Conservation (phyloP, 139 green algal species). For the Chlamydomonas schloesseri region DNA sequence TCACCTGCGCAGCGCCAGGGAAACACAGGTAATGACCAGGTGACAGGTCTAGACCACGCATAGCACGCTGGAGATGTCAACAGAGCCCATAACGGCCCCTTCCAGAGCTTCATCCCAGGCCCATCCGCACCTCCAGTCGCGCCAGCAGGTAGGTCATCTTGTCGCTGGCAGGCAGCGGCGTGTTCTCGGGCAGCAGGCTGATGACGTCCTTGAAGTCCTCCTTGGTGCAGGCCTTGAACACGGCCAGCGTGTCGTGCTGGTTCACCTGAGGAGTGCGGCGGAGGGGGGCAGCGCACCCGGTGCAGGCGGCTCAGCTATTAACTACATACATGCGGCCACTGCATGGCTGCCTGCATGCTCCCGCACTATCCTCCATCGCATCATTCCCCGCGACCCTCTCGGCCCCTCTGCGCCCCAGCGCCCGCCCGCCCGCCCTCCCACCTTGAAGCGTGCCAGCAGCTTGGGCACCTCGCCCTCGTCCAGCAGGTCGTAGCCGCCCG, state of each 20-base stretch:
- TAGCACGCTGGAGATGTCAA: no score
- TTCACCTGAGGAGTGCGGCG: slow-evolving; percentile 45
- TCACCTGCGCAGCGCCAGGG: neutral
- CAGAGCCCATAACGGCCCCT: no score
- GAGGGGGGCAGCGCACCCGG: neutral
- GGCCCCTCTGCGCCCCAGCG: no score
- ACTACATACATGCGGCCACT: no score
- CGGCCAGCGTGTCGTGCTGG: slow-evolving; percentile 63
- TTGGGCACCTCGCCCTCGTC: slow-evolving; percentile 57
- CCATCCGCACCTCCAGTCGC: slow-evolving; percentile 64
- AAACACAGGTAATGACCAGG: neutral
- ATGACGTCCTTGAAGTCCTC: slow-evolving; percentile 82
- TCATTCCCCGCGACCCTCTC: no score
- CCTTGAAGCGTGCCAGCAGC: slow-evolving; percentile 70
- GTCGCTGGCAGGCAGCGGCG: slow-evolving; percentile 72
- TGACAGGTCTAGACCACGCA: neutral
- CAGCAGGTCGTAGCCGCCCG: slow-evolving; percentile 24
- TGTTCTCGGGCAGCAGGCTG: slow-evolving; percentile 73
- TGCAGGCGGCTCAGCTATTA: no score
- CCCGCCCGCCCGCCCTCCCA: no score
- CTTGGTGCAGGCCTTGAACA: slow-evolving; percentile 72
- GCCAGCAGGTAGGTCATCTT: slow-evolving; percentile 80
- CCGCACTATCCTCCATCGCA: no score
- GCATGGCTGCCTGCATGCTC: no score
- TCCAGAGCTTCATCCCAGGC: no score